Conservation (phyloP, 148 eudicot genomes). For the Polygonum aviculare region DNA sequence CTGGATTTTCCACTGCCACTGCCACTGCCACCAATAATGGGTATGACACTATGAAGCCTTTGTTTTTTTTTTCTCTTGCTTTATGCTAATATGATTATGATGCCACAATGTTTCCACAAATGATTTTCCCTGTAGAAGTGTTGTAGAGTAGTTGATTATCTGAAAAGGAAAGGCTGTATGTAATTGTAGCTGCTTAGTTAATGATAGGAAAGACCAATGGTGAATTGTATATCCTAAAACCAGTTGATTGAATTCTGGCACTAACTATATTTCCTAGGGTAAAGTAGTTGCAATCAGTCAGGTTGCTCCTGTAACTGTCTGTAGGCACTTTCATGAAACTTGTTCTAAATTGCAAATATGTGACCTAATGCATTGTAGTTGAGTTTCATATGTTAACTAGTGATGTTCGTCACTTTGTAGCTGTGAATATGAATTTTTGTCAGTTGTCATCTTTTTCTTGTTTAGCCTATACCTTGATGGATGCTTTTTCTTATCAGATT, state of each 20-base stretch:
- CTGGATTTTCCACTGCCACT: slow-evolving; percentile 41
- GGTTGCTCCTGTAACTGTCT: neutral
- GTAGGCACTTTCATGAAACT: neutral
- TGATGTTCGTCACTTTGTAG: neutral
- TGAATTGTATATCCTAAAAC: neutral
- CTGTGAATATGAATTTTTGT: neutral
- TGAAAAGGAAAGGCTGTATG: neutral
- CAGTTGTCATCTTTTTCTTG: neutral
- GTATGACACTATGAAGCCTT: neutral
- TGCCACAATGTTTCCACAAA: neutral
- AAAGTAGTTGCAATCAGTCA: neutral
- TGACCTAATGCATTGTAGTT: neutral
- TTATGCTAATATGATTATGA: neutral
- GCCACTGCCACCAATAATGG: neutral
- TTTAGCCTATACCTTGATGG: neutral
- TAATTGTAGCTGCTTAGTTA: neutral
- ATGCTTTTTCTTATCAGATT: neutral
- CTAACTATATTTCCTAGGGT: neutral
- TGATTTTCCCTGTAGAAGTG: neutral
- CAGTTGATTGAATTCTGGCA: neutral
- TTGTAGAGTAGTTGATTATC: neutral
- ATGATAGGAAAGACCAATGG: neutral
- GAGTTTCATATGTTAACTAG: neutral
- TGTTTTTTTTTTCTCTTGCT: neutral
- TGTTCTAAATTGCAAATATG: neutral